These are phyloP conservation scores for Patellaria atrata DNA, from an alignment of 495 filamentous ascomycete genomes.

Conservation along the genomic window DNA sequence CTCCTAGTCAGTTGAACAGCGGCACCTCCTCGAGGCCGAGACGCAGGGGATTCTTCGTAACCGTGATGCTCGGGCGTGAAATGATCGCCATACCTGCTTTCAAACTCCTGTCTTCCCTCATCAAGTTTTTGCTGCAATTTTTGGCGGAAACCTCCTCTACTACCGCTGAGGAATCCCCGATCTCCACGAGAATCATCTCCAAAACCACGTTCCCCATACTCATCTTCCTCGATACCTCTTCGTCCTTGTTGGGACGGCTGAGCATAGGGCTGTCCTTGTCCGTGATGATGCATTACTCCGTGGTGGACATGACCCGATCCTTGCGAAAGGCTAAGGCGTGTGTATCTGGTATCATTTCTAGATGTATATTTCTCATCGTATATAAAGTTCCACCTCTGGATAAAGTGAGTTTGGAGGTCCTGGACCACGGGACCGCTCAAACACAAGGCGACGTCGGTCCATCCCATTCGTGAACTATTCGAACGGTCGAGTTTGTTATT, in stretches of 20 bases:
- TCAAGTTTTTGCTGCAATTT: slow-evolving; percentile 14
- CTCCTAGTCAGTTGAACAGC: slow-evolving; percentile 56
- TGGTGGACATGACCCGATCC: slow-evolving; percentile 1
- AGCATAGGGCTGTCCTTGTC: slow-evolving; percentile 31
- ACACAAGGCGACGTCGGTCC: slow-evolving; percentile 78
- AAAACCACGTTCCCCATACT: slow-evolving; percentile 17
- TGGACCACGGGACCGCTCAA: slow-evolving; percentile 66
- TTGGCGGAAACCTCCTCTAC: slow-evolving; percentile 17
- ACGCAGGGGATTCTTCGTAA: slow-evolving; percentile 12
- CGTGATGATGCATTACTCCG: slow-evolving; percentile 10
- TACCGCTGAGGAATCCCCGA: slow-evolving; percentile 12
- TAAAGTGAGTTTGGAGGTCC: slow-evolving; percentile 66
- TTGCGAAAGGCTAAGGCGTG: slow-evolving; percentile 1
- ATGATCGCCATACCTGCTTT: slow-evolving; percentile 6
- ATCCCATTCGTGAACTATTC: slow-evolving; percentile 76
- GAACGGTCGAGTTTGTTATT: slow-evolving; percentile 77
- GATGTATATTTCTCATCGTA: slow-evolving; percentile 67
- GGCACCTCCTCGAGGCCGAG: slow-evolving; percentile 33
- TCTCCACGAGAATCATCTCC: slow-evolving; percentile 23
- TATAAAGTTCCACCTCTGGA: slow-evolving; percentile 88
- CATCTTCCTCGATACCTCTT: slow-evolving; percentile 29
- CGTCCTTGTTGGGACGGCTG: slow-evolving; percentile 29
- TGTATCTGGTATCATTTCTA: slow-evolving; percentile 35
- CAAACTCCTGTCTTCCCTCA: slow-evolving; percentile 16
- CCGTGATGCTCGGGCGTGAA: slow-evolving; percentile 12